Base-by-base conservation (phyloP, 805 yeast genomes). In the Middelhovenomyces tepae region DNA sequence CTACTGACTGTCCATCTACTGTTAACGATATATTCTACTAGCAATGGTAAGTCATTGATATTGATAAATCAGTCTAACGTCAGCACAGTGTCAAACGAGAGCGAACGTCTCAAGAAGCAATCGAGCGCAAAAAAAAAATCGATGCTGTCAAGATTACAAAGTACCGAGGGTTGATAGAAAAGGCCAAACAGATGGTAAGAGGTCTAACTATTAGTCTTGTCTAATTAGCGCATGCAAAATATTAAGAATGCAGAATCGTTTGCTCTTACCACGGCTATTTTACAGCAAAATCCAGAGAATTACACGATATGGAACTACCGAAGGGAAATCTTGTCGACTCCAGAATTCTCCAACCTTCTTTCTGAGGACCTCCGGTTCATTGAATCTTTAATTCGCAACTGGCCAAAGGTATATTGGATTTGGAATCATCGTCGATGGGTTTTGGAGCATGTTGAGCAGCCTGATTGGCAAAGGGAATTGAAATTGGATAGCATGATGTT, bases 371-470 rank as follows among this genome's bases (percentile, higher is more conserved):
- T 91, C 28, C 43, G 56, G 16, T 75, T 83, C 49, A 65, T 76
- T 1, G 63, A 78, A 60, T 56, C 53, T 0, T 71, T 75, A 43
- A 57, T 91, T 45, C 71, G 70, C 35, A 57, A 65, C 36, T 77
- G 59, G 44, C 97, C 98, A 1, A 91, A 91, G 53, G 84, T 87
- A 25, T 91, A 91, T 51, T 91, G 97, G 95, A 77, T 91, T 8
- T 91, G 97, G 96, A 81, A 78, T 46, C 96, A 91, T 53, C 65
- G 98, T 22, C 59, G 71, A 7, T 91, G 98, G 97, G 69, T 81
- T 27, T 56, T 89, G 24, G 66, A 71, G 22, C 51, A 62, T 13
- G 70, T 72, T 21, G 64, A 67, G 2, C 45, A 50, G 0, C 72
- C 78, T 7, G 59, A 77, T 34, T 85, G 93, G 91, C 53, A 62